These are phyloP conservation scores for Solanum lycopersicoides DNA, from an alignment of 257 asterid genomes.

Conservation along the genomic window DNA sequence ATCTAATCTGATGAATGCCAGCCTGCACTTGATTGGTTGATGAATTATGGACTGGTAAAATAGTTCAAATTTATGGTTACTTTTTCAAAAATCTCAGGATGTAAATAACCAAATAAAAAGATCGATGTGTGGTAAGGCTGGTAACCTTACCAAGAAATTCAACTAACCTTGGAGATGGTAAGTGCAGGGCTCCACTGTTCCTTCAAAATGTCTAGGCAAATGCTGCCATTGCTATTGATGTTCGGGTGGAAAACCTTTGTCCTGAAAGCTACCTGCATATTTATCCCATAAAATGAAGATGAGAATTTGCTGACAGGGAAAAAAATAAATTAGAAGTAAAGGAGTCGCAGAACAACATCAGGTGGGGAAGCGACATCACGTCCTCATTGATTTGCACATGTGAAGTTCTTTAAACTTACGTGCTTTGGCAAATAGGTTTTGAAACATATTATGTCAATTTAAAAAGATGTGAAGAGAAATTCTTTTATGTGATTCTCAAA, in stretches of 20 bases:
- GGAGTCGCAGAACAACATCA: background rate
- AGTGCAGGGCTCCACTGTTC: slow-evolving; percentile 1
- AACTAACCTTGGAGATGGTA: background rate
- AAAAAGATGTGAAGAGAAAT: background rate
- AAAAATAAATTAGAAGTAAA: background rate
- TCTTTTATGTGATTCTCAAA: background rate
- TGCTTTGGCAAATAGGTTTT: background rate
- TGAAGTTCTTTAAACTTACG: background rate
- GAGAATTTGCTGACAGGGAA: background rate
- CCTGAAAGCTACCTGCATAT: background rate
- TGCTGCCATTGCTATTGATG: background rate
- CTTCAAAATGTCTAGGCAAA: background rate
- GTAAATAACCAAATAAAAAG: background rate
- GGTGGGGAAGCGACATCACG: background rate
- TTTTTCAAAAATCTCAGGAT: background rate
- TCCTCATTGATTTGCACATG: background rate
- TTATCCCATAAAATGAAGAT: background rate
- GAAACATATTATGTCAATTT: background rate
- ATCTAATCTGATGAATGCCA: background rate
- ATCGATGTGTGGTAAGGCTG: background rate
- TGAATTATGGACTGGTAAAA: background rate
- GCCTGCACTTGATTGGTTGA: background rate
- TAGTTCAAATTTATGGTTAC: background rate
- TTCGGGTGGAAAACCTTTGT: slow-evolving; percentile 1
- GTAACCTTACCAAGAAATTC: background rate